A percentile compares a stretch with the other conserved stretches of the same genome.
phyloP scores from a whole-genome alignment of 2,329 filamentous ascomycete species.

The Trichothecium sympodiale region DNA sequence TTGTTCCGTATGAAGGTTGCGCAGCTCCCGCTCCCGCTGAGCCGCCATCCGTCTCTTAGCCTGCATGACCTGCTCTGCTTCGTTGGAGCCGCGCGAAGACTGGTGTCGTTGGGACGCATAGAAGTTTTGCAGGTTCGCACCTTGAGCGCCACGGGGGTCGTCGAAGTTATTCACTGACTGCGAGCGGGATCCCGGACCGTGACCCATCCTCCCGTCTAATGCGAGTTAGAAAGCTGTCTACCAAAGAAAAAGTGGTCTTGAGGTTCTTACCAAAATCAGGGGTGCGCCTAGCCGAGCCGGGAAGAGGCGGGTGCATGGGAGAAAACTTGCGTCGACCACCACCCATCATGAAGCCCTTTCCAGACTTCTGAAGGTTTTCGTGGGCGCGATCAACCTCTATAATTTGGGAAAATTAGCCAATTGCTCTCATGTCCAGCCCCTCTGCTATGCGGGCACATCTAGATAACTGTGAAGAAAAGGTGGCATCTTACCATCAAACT shows the following conservation, averaged over 20 bases:
- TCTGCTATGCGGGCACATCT: background rate
- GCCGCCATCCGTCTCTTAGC: slow-evolving; percentile 98
- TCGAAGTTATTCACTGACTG: slow-evolving; percentile 79
- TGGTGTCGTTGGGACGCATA: slow-evolving; percentile 92
- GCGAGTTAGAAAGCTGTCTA: slow-evolving; percentile 6
- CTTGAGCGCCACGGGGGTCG: slow-evolving; percentile 56
- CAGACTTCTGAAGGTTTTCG: slow-evolving; percentile 93
- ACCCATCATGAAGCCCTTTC: slow-evolving; percentile 70
- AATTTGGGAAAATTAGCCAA: slow-evolving; percentile 1
- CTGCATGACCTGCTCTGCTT: slow-evolving; percentile 98
- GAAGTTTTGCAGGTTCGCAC: slow-evolving; percentile 78
- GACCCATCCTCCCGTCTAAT: slow-evolving; percentile 60
- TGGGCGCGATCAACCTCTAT: slow-evolving; percentile 91
- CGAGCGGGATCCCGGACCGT: slow-evolving; percentile 56
- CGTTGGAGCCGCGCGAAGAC: slow-evolving; percentile 68
- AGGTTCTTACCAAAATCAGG: slow-evolving; percentile 15
- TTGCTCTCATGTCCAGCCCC: background rate
- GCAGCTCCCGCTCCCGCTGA: slow-evolving; percentile 95
- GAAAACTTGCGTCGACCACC: slow-evolving; percentile 71
- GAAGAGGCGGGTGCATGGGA: slow-evolving; percentile 10
- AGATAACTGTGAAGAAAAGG: slow-evolving; percentile 13
- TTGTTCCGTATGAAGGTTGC: slow-evolving; percentile 99
- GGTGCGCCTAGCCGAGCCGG: slow-evolving; percentile 7
- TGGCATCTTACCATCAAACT: slow-evolving; percentile 70
- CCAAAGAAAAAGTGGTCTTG: slow-evolving; percentile 1